Percentiles rank a stretch among this genome's conserved stretches.
Conservation (phyloP, 1,284 basidiomycete species). For the Austroboletus rostrupii region DNA sequence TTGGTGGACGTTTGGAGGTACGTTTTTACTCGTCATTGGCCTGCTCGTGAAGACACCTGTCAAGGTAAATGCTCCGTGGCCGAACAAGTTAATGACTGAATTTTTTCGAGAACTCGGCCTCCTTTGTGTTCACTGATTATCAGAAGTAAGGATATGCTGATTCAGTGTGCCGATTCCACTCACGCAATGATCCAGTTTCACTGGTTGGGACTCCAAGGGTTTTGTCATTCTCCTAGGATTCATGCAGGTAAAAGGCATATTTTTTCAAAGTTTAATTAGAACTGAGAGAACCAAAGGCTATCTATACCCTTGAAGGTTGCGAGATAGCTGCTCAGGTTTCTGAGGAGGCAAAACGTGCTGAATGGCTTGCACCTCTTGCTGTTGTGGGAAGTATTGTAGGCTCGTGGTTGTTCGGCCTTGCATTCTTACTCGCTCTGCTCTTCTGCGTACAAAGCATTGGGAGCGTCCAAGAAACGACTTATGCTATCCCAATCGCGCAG, state of each 20-base stretch:
- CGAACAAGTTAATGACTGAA: background rate
- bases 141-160: slow-evolving; percentile 41
- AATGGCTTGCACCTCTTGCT: slow-evolving; percentile 53
- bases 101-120: slow-evolving; percentile 43
- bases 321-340: slow-evolving; percentile 62
- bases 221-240: slow-evolving; percentile 61
- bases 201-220: slow-evolving; percentile 50
- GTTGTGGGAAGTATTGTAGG: slow-evolving; percentile 55
- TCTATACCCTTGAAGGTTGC: slow-evolving; percentile 61
- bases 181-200: slow-evolving; percentile 39
- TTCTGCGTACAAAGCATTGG: slow-evolving; percentile 55
- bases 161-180: background rate
- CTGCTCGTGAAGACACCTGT: slow-evolving; percentile 52
- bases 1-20: slow-evolving; percentile 64
- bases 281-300: slow-evolving; percentile 36
- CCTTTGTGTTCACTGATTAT: slow-evolving; percentile 56
- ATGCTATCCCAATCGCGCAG: slow-evolving; percentile 57
- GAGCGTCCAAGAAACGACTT: slow-evolving; percentile 45
- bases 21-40: slow-evolving; percentile 52
- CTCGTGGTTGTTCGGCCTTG: slow-evolving; percentile 57
- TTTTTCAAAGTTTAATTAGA: background rate
- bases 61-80: slow-evolving; percentile 35
- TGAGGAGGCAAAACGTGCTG: slow-evolving; percentile 55
- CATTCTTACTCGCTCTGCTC: slow-evolving; percentile 57
- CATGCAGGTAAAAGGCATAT: slow-evolving; percentile 38